Evolutionary conservation across 1,284 basidiomycete genomes (phyloP).

Genomic region (Trametes versicolor): DNA sequence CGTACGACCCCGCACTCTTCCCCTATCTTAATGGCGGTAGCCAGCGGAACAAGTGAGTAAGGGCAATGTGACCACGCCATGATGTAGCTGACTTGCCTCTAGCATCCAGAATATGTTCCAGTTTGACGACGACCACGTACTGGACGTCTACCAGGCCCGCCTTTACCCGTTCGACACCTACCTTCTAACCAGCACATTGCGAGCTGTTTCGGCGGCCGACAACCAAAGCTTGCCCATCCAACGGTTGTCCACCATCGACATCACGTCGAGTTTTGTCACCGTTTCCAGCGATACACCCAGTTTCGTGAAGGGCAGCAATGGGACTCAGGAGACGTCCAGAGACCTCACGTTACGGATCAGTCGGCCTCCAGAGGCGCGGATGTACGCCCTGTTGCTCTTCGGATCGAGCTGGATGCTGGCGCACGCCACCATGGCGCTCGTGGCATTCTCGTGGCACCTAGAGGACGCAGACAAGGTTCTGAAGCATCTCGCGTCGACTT

Average conservation of each 20-base stretch:
- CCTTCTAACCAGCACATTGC: slow-evolving; percentile 57
- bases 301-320: slow-evolving; percentile 42
- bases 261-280: slow-evolving; percentile 60
- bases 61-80: background rate
- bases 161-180: slow-evolving; percentile 70
- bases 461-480: slow-evolving; percentile 46
- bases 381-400: slow-evolving; percentile 59
- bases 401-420: slow-evolving; percentile 61
- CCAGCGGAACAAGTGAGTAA: slow-evolving; percentile 45
- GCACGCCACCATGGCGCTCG: slow-evolving; percentile 58
- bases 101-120: slow-evolving; percentile 66
- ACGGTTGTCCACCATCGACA: slow-evolving; percentile 53
- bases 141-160: slow-evolving; percentile 64
- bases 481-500: slow-evolving; percentile 52
- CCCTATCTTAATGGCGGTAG: slow-evolving; percentile 53
- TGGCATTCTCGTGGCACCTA: slow-evolving; percentile 52
- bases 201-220: slow-evolving; percentile 46
- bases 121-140: slow-evolving; percentile 65
- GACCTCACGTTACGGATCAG: slow-evolving; percentile 57
- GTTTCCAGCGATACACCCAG: slow-evolving; percentile 53
- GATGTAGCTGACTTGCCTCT: background rate
- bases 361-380: slow-evolving; percentile 55
- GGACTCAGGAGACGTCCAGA: slow-evolving; percentile 46
- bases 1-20: slow-evolving; percentile 57
- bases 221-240: slow-evolving; percentile 55